phyloP scores from a whole-genome alignment of 2,329 filamentous ascomycete species.

The Westerdykella sp. region DNA sequence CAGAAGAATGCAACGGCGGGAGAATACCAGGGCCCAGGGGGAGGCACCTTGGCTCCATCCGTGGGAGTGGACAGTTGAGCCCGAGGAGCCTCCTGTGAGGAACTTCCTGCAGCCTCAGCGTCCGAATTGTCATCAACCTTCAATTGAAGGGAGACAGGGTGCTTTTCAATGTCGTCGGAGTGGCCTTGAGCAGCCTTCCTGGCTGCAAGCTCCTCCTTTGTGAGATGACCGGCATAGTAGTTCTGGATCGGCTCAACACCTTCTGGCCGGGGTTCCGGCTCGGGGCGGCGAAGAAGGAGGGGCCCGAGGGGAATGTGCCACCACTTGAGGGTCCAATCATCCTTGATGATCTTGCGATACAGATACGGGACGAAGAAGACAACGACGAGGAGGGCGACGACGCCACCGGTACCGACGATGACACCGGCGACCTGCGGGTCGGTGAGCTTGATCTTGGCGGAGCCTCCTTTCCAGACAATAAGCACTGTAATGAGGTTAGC shows the following conservation, averaged over 20 bases:
- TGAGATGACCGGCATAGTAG: slow-evolving; percentile 53
- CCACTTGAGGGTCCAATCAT: slow-evolving; percentile 55
- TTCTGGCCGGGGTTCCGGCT: slow-evolving; percentile 38
- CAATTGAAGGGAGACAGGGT: slow-evolving; percentile 7
- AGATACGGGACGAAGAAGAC: slow-evolving; percentile 56
- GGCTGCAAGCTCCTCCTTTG: slow-evolving; percentile 46
- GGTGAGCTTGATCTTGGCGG: slow-evolving; percentile 43
- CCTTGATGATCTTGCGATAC: slow-evolving; percentile 52
- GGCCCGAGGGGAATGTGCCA: slow-evolving; percentile 52
- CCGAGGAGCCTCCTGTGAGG: slow-evolving; percentile 1
- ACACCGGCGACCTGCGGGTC: slow-evolving; percentile 48
- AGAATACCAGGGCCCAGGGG: slow-evolving; percentile 41
- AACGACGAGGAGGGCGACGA: slow-evolving; percentile 44
- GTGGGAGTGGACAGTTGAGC: slow-evolving; percentile 14
- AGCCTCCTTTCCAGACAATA: slow-evolving; percentile 43
- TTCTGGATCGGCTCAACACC: slow-evolving; percentile 43
- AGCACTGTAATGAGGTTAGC: slow-evolving; percentile 15
- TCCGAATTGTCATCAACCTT: slow-evolving; percentile 15
- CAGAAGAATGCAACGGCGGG: slow-evolving; percentile 42
- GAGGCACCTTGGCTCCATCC: slow-evolving; percentile 10
- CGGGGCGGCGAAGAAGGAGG: slow-evolving; percentile 44
- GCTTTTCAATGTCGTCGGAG: slow-evolving; percentile 24
- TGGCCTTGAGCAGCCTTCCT: slow-evolving; percentile 16
- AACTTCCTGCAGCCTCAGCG: slow-evolving; percentile 6
- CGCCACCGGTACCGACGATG: slow-evolving; percentile 50